These are phyloP conservation scores for Baorangia bicolor DNA, from an alignment of 768 basidiomycete genomes.

Conservation along the genomic window DNA sequence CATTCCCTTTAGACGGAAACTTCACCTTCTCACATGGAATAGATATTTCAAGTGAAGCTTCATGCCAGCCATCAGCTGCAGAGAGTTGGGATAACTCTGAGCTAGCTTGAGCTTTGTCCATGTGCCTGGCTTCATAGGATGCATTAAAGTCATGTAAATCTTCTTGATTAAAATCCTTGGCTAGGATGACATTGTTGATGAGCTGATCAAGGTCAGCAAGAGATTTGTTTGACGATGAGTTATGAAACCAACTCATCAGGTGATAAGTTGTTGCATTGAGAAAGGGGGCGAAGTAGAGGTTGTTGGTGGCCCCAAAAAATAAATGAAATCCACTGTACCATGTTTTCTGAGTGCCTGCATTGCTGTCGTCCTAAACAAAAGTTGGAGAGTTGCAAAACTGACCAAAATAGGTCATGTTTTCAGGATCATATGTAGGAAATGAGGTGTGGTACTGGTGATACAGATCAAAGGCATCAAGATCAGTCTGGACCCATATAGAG, in stretches of 20 bases:
- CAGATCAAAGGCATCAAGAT: neutral
- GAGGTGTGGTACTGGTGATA: neutral
- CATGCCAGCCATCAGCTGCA: neutral
- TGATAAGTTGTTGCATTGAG: conserved; percentile 18
- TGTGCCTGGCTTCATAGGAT: neutral
- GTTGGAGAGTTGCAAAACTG: neutral
- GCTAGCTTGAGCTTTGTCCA: neutral
- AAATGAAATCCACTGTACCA: neutral
- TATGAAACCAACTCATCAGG: conserved; percentile 30
- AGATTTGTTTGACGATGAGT: conserved; percentile 11
- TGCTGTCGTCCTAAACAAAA: neutral
- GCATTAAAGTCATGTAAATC: conserved; percentile 11
- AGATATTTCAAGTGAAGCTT: neutral
- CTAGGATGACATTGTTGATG: conserved; percentile 13
- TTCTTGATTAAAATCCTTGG: conserved; percentile 8
- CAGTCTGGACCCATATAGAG: neutral
- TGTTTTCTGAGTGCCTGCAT: neutral
- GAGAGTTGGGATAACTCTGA: neutral
- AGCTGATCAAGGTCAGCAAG: conserved; percentile 11
- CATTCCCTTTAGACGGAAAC: neutral
- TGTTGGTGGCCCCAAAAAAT: neutral
- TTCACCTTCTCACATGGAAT: neutral
- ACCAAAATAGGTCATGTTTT: neutral
- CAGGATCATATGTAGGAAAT: neutral
- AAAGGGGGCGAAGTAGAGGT: conserved; percentile 9